A percentile compares a stretch with the other conserved stretches of the same genome.
phyloP scores from a whole-genome alignment of 352 stramenopile species.

The Phytopythium montanum region DNA sequence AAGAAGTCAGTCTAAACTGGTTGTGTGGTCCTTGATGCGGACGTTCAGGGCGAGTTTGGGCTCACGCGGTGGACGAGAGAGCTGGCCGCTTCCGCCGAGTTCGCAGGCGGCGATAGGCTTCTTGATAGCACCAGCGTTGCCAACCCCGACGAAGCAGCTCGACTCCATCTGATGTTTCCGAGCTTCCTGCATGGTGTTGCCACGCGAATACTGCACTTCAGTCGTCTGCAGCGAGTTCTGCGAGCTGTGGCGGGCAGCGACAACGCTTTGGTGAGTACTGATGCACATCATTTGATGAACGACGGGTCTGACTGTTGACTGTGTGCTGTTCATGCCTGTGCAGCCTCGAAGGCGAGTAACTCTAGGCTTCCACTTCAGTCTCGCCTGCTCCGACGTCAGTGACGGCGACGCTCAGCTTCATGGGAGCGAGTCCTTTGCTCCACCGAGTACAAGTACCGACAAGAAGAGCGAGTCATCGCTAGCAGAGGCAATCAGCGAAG shows the following conservation, averaged over 20 bases:
- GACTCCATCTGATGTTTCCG: conserved; percentile 3
- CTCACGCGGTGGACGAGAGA: conserved; percentile 1
- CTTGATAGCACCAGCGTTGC: neutral
- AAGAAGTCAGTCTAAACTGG: neutral
- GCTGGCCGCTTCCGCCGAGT: neutral
- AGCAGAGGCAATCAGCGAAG: neutral
- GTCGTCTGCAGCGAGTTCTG: conserved; percentile 3
- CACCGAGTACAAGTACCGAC: neutral
- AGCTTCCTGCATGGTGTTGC: neutral
- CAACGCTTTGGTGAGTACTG: neutral
- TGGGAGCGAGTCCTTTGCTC: neutral
- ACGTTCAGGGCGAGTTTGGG: conserved; percentile 6
- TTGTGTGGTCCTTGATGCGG: neutral
- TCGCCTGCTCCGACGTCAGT: neutral
- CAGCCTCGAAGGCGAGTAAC: neutral
- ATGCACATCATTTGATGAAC: neutral
- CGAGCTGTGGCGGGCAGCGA: neutral
- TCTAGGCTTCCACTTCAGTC: neutral
- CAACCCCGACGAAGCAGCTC: neutral
- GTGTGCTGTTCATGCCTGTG: neutral
- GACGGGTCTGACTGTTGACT: neutral
- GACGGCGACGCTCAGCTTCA: neutral
- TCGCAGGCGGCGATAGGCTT: conserved; percentile 3
- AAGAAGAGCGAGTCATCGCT: neutral
- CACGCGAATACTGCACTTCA: neutral